phyloP scores from a whole-genome alignment of 2,329 filamentous ascomycete genomes.

The Nemania abortiva region DNA sequence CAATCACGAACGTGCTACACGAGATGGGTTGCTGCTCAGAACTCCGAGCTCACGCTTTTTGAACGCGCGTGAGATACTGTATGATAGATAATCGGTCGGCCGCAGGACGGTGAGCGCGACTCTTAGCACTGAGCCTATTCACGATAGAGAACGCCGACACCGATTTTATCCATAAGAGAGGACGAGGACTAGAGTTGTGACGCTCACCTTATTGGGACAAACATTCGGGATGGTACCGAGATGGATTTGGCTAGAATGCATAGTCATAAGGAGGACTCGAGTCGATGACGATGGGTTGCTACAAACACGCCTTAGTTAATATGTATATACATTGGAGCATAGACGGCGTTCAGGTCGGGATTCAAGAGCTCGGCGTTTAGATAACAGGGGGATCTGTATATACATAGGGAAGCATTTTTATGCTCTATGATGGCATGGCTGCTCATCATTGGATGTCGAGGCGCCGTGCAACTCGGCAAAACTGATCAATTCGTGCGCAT shows the following conservation, averaged over 20 bases:
- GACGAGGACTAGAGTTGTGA: neutral
- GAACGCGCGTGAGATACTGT: conserved; percentile 20
- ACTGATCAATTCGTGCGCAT: neutral
- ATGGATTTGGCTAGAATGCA: neutral
- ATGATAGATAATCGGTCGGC: conserved; percentile 2
- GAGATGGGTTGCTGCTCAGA: neutral
- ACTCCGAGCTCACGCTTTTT: neutral
- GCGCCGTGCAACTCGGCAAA: neutral
- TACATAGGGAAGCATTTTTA: conserved; percentile 18
- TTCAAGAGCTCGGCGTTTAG: conserved; percentile 17
- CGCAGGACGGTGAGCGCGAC: conserved; percentile 5
- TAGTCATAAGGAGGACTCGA: neutral
- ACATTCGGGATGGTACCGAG: neutral
- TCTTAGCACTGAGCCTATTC: neutral
- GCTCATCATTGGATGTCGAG: neutral
- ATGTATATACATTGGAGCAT: conserved; percentile 32
- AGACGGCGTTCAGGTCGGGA: conserved; percentile 29
- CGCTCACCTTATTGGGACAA: conserved; percentile 3
- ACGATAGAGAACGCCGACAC: neutral
- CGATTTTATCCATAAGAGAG: no score
- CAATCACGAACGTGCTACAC: neutral
- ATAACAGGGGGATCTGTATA: conserved; percentile 3
- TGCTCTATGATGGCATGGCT: neutral
- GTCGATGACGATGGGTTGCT: conserved; percentile 10
- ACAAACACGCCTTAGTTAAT: conserved; percentile 17